Conservation (phyloP, 2,329 filamentous ascomycete genomes). For the Beauveria caledonica region DNA sequence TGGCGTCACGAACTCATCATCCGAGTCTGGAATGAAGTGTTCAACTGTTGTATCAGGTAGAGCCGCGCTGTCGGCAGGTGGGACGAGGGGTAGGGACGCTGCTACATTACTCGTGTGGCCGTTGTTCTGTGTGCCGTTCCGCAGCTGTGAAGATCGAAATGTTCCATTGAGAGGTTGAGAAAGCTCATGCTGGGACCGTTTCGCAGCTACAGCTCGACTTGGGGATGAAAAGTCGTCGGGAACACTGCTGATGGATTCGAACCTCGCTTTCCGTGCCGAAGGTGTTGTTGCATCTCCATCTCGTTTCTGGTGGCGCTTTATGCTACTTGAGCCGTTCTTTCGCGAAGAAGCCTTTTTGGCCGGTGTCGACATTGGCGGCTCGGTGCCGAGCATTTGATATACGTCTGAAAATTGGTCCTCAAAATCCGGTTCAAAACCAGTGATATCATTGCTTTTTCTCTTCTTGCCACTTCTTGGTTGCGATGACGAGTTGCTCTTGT, state of each 20-base stretch:
- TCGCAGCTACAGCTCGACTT: background rate
- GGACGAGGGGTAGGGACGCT: too few relatives aligned
- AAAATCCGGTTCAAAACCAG: conserved; percentile 26
- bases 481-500: background rate
- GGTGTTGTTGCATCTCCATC: background rate
- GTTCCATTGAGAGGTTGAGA: conserved; percentile 11
- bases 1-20: conserved; percentile 44
- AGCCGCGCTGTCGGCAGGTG: background rate
- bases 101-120: too few relatives aligned
- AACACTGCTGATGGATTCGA: background rate
- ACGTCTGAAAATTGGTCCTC: conserved; percentile 47
- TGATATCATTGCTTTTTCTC: conserved; percentile 43
- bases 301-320: conserved; percentile 4
- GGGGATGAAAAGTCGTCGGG: conserved; percentile 8
- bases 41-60: conserved; percentile 13
- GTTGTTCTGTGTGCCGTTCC: background rate
- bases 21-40: conserved; percentile 46
- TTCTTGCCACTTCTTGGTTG: conserved; percentile 35
- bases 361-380: conserved; percentile 29
- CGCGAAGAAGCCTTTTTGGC: conserved; percentile 11
- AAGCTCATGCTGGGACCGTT: background rate
- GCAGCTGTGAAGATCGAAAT: conserved; percentile 11
- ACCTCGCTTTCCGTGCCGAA: background rate
- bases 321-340: background rate
- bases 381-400: conserved; percentile 37